These are phyloP conservation scores for Ustulina deusta DNA, from an alignment of 2,329 filamentous ascomycete species.

Conservation along the genomic window DNA sequence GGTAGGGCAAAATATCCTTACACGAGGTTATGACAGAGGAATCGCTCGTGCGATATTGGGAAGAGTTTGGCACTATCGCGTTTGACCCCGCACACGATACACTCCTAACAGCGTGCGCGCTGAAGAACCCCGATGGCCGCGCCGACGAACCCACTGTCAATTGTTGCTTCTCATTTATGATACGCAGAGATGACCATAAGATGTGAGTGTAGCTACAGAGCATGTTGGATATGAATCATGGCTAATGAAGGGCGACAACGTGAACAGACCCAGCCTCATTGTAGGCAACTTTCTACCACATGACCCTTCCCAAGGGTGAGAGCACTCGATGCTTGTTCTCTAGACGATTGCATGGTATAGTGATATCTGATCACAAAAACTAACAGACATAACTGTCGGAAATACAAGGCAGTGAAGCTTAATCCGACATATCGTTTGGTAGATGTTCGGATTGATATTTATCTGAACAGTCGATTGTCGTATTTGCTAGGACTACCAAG, in stretches of 20 bases:
- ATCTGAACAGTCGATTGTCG: not conserved
- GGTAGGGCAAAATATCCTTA: conserved; percentile 88
- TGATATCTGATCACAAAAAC: conserved; percentile 4
- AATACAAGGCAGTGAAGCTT: conserved; percentile 11
- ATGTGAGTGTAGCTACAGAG: conserved; percentile 72
- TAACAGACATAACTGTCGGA: not conserved
- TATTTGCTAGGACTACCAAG: conserved; percentile 8
- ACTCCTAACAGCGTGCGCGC: conserved; percentile 89
- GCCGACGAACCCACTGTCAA: conserved; percentile 80
- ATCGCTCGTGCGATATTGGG: conserved; percentile 96
- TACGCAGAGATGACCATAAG: conserved; percentile 92
- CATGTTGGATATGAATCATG: not conserved
- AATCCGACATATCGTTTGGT: conserved; percentile 8
- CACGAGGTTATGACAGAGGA: conserved; percentile 97
- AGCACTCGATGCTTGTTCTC: conserved; percentile 36
- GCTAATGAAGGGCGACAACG: conserved; percentile 50
- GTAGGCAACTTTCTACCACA: conserved; percentile 97
- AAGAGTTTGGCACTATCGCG: conserved; percentile 97
- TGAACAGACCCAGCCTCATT: conserved; percentile 84
- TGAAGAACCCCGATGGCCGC: conserved; percentile 82
- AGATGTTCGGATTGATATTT: not conserved
- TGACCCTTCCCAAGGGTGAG: conserved; percentile 65
- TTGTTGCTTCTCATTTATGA: conserved; percentile 98
- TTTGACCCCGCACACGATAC: conserved; percentile 96
- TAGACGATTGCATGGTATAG: conserved; percentile 12